Evolutionary conservation across 2,329 filamentous ascomycete species (phyloP), one percentile per base, ranked within the genome.

Genomic region (Penicillium expansum): DNA sequence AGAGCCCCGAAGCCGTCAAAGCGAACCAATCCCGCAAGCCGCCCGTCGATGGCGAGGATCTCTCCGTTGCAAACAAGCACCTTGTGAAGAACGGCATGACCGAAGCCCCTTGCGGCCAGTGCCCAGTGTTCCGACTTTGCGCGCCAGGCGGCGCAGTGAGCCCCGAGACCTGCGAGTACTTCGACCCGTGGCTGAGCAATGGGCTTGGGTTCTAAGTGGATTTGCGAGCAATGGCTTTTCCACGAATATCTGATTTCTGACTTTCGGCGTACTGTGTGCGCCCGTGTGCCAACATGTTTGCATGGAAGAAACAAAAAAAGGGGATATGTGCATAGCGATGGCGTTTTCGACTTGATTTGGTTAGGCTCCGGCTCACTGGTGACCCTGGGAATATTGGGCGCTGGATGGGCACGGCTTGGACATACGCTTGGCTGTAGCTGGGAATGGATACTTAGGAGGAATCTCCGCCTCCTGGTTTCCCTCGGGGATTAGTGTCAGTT

Each of bases 101-200:
- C 1, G 92, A 97, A 73, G 87, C 89, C 2, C 94, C 94, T 1
- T 99, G 94, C 73, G 92, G 93, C 2, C 83, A 86, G 54, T 99
- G 94, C 74, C 94, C 94, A 0, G 93, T 97, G 2, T 96, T 96
- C 71, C 89, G 94, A 56, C 82, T 97, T 2, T 99, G 94, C 71
- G 89, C 91, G 63, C 91, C 96, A 59, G 92, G 91, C 7, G 93
- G 93, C 0, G 91, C 92, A 0, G 91, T 99, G 22, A 95, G 88
- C 67, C 91, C 93, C 0, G 88, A 86, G 62, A 96, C 89, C 49
- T 99, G 94, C 74, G 88, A 91, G 52, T 99, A 99, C 71, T 97
- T 96, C 69, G 84, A 89, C 61, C 84, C 87, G 51, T 99, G 94
- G 94, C 75, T 97, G 44, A 82, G 69, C 52, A 72, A 68, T 59